Conservation (phyloP, 306 rosid genomes). For the Sechiopsis laciniata region DNA sequence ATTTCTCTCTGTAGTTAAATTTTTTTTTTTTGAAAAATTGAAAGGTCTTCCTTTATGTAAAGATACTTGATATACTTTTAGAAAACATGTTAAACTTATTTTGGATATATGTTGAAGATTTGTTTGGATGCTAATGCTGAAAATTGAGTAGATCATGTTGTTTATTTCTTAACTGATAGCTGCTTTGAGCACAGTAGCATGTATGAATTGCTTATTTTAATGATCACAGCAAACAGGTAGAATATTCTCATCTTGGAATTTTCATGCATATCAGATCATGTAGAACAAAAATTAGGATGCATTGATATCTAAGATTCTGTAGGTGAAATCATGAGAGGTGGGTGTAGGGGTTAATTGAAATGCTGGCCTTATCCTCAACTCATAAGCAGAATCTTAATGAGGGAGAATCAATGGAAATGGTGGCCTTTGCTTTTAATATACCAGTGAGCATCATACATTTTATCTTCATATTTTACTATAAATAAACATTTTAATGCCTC, state of each 20-base stretch:
- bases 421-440: constrained; percentile 21
- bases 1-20: background rate
- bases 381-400: constrained; percentile 14
- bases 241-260: constrained; percentile 32
- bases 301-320: constrained; percentile 24
- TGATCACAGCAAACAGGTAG: constrained; percentile 13
- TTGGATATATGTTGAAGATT: background rate
- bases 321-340: constrained; percentile 18
- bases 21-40: background rate
- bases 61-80: background rate
- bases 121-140: constrained; percentile 2
- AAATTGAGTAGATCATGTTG: background rate
- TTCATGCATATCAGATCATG: constrained; percentile 25
- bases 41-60: constrained; percentile 1
- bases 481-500: constrained; percentile 15
- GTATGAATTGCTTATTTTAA: background rate
- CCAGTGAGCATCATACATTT: constrained; percentile 18
- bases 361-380: constrained; percentile 23
- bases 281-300: constrained; percentile 29
- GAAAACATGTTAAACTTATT: background rate
- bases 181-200: constrained; percentile 3
- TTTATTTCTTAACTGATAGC: background rate
- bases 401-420: constrained; percentile 24
- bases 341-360: constrained; percentile 13
- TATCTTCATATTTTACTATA: constrained; percentile 15